Base-by-base conservation (phyloP, 2,329 filamentous ascomycete species). In the Malbranchea zuffiana region DNA sequence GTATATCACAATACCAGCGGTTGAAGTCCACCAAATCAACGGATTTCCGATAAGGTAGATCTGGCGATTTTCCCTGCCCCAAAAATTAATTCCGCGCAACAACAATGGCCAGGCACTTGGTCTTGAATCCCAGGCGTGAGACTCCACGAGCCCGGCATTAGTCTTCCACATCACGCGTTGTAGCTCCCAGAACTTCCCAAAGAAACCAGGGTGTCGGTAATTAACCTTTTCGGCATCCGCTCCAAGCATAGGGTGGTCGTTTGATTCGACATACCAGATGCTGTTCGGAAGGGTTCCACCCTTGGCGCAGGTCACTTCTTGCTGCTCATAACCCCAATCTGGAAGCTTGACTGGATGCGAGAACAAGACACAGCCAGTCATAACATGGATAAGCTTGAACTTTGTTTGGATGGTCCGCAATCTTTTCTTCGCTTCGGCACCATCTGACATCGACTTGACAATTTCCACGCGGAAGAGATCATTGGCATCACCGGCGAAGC, bases 161-260 rank as follows among this genome's bases (percentile, higher is more conserved):
- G 90, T 98, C 52, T 74, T 86, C 90, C 90, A 98, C 90, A 98
- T 98, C 46, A 98, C 90, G 61, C 82, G 80, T 57, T 98, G 87
- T 29, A 98, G 72, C 65, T 98, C 90, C 76, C 81, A 86, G 68
- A 98, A 98, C 61, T 98, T 98, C 53, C 84, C 85, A 44, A 98
- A 79, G 74, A 98, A 98, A 18, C 88, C 86, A 10, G 88, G 90
- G 50, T 87, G 80, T 52, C 75, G 77, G 65, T 98, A 98, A 66
- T 96, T 98, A 62, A 94, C 88, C 66, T 84, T 94, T 58, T 96
- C 90, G 10, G 84, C 78, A 45, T 80, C 71, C 2, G 71, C 69
- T 15, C 75, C 75, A 36, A 95, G 73, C 52, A 74, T 67, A 7
- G 86, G 82, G 54, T 96, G 90, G 43, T 79, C 72, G 59, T 98